Evolutionary conservation across 2,329 filamentous ascomycete species (phyloP), one percentile per base, ranked within the genome.

Genomic region (Macrophomina tecta): DNA sequence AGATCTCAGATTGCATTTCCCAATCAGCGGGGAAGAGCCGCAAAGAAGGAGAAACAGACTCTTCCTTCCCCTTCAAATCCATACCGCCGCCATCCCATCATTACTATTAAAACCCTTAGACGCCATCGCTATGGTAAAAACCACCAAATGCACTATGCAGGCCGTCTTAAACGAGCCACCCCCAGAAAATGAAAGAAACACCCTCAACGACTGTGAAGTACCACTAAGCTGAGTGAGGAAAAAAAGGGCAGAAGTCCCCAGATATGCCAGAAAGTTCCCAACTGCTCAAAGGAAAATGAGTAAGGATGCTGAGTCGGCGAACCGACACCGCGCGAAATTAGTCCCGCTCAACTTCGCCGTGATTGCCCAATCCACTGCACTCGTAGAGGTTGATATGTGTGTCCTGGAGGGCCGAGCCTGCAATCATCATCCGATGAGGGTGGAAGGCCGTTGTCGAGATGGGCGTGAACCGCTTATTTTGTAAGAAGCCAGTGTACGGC

Each of bases 401-500:
- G 76, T 97, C 94, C 66, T 93, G 92, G 51, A 92, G 85, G 4
- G 93, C 92, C 1, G 94, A 91, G 73, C 91, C 95, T 42, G 93
- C 94, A 69, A 99, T 85, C 78, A 97, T 90, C 81, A 97, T 94
- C 63, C 91, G 89, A 78, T 99, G 95, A 0, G 95, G 95, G 80
- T 99, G 95, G 83, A 98, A 99, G 0, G 94, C 91, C 8, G 94
- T 97, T 42, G 91, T 87, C 3, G 93, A 90, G 71, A 99, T 96
- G 1, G 95, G 91, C 6, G 90, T 88, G 67, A 90, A 89, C 62
- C 92, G 90, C 75, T 89, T 93, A 73, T 93, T 90, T 69, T 92
- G 89, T 16, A 97, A 83, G 82, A 96, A 96, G 75, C 91, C 93
- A 55, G 92, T 93, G 78, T 97, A 96, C 0, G 94, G 94, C 77